Conservation (phyloP, 495 filamentous ascomycete species). For the Wilcoxina mikolae region DNA sequence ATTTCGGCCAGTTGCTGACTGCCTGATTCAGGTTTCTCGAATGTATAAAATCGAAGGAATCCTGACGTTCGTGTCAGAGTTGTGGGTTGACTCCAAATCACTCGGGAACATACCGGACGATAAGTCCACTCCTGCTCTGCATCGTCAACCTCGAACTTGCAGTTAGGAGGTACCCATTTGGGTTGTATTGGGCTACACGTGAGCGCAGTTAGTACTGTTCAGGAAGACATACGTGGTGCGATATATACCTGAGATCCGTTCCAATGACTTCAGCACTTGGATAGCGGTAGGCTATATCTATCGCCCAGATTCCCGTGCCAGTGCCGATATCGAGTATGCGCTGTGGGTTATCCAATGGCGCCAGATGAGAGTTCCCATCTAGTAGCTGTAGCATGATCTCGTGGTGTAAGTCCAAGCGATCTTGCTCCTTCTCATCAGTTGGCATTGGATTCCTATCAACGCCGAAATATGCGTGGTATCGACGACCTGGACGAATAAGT, state of each 20-base stretch:
- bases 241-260: neutral
- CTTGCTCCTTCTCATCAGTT: neutral
- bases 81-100: neutral
- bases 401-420: conserved; percentile 36
- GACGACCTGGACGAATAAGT: neutral
- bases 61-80: neutral
- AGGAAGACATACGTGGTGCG: neutral
- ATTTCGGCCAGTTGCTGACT: conserved; percentile 25
- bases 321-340: conserved; percentile 53
- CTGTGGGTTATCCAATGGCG: conserved; percentile 43
- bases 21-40: conserved; percentile 40
- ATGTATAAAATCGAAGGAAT: conserved; percentile 46
- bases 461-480: neutral
- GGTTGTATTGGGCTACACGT: neutral
- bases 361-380: conserved; percentile 40
- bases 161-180: conserved; percentile 37
- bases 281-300: neutral
- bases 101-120: conserved; percentile 31
- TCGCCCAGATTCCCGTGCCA: no score
- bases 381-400: conserved; percentile 37
- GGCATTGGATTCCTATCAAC: neutral
- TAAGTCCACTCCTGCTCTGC: conserved; percentile 40
- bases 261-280: neutral
- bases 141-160: conserved; percentile 41
- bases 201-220: neutral